A percentile compares a stretch with the other conserved stretches of the same genome.
Conservation (phyloP, 257 asterid species). For the Craterostigma plantagineum region DNA sequence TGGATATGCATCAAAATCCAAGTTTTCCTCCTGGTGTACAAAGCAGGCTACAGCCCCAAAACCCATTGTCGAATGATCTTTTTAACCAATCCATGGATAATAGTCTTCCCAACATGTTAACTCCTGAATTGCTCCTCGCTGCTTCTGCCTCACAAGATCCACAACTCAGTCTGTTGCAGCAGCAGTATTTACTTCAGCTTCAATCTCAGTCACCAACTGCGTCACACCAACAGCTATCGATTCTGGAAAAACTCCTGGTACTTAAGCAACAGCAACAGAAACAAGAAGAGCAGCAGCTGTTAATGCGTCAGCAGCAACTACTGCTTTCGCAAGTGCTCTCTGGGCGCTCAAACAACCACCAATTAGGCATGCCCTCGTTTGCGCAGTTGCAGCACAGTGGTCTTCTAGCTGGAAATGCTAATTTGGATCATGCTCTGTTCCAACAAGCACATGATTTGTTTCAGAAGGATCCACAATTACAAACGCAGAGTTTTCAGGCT, state of each 20-base stretch:
- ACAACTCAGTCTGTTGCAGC: conserved; percentile 67
- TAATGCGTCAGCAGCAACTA: conserved; percentile 66
- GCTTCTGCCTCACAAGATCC: conserved; percentile 68
- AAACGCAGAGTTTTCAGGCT: conserved; percentile 20
- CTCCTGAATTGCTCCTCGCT: conserved; percentile 37
- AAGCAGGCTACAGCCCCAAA: conserved; percentile 51
- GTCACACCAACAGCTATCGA: conserved; percentile 33
- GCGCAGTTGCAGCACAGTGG: conserved; percentile 36
- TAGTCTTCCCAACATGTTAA: conserved; percentile 25
- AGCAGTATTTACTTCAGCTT: conserved; percentile 57
- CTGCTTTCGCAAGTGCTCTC: conserved; percentile 54
- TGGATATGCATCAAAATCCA: conserved; percentile 49
- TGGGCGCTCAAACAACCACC: conserved; percentile 43
- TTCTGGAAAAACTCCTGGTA: conserved; percentile 53
- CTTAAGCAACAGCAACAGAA: conserved; percentile 67
- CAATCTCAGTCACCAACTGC: conserved; percentile 57
- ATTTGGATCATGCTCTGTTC: conserved; percentile 26
- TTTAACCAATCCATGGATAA: conserved; percentile 34
- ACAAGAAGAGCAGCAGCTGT: conserved; percentile 49
- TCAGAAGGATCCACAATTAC: conserved; percentile 29
- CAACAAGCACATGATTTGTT: conserved; percentile 36
- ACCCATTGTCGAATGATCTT: conserved; percentile 23
- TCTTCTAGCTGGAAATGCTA: conserved; percentile 28
- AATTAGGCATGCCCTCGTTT: conserved; percentile 30
- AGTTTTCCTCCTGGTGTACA: conserved; percentile 44